phyloP scores from a whole-genome alignment of 768 basidiomycete species.

The Lentinula boryana region DNA sequence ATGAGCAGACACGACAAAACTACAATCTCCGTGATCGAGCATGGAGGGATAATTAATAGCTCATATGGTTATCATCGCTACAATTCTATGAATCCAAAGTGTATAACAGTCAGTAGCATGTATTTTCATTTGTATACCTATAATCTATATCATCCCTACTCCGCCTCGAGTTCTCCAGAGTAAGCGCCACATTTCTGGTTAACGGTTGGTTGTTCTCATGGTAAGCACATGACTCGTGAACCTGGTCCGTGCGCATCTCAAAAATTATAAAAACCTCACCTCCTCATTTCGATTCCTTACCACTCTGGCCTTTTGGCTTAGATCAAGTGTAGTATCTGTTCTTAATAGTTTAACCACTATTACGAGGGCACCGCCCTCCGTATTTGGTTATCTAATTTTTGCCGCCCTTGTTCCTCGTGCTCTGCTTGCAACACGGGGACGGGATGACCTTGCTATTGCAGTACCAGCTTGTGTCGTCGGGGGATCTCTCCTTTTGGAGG shows the following conservation, averaged over 20 bases:
- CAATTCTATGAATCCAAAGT: no score
- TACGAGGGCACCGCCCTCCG: constrained; percentile 10
- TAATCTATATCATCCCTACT: no score
- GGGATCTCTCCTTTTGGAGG: constrained; percentile 29
- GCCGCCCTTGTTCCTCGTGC: constrained; percentile 43
- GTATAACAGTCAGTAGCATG: no score
- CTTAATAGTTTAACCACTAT: constrained; percentile 21
- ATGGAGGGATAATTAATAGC: not conserved
- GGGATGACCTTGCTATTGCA: constrained; percentile 54
- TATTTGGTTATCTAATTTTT: constrained; percentile 46
- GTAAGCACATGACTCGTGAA: no score
- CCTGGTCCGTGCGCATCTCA: not conserved
- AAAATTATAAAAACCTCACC: not conserved
- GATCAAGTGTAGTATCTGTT: constrained; percentile 98
- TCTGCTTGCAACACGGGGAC: constrained; percentile 53
- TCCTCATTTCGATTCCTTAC: constrained; percentile 36
- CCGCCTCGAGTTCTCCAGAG: no score
- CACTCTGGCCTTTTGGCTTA: constrained; percentile 96
- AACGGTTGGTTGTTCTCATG: no score
- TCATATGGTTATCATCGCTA: no score
- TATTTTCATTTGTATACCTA: no score
- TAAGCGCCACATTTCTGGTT: no score
- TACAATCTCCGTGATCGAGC: not conserved
- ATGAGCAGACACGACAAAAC: not conserved
- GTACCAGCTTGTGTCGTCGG: constrained; percentile 58